Conservation (phyloP, 2,329 filamentous ascomycete species). For the Alternaria gaisen region DNA sequence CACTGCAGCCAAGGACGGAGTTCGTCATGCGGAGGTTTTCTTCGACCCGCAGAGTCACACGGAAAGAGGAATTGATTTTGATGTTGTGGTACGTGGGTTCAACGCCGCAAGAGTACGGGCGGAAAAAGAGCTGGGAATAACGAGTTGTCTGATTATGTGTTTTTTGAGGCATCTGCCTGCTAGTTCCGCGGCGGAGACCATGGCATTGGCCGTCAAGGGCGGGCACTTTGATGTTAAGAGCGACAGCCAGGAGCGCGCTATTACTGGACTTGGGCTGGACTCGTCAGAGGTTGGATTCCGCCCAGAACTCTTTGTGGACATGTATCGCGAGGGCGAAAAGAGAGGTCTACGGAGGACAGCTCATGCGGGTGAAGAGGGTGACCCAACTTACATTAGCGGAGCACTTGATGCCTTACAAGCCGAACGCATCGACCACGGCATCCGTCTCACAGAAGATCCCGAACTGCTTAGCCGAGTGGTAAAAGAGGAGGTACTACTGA, state of each 20-base stretch:
- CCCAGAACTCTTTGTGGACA: slow-evolving; percentile 65
- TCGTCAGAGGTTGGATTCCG: slow-evolving; percentile 62
- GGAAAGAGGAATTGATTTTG: slow-evolving; percentile 68
- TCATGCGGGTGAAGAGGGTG: slow-evolving; percentile 80
- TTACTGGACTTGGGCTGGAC: slow-evolving; percentile 73
- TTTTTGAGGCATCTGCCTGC: slow-evolving; percentile 75
- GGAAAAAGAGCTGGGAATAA: slow-evolving; percentile 69
- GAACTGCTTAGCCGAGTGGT: slow-evolving; percentile 68
- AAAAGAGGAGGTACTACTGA: slow-evolving; percentile 67
- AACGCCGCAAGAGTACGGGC: slow-evolving; percentile 68
- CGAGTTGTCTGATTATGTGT: slow-evolving; percentile 73
- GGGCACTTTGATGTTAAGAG: slow-evolving; percentile 52
- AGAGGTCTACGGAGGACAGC: slow-evolving; percentile 71
- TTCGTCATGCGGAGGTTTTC: slow-evolving; percentile 79
- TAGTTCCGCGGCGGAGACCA: slow-evolving; percentile 50
- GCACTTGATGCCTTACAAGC: slow-evolving; percentile 70
- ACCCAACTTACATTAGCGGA: slow-evolving; percentile 69
- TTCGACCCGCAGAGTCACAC: slow-evolving; percentile 83
- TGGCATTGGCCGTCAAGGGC: slow-evolving; percentile 59
- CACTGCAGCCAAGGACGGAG: slow-evolving; percentile 69
- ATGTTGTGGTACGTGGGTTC: slow-evolving; percentile 71
- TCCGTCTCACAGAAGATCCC: slow-evolving; percentile 69
- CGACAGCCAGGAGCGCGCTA: slow-evolving; percentile 59
- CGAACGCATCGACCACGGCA: slow-evolving; percentile 78
- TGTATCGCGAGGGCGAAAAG: slow-evolving; percentile 65